Percentiles rank a stretch among this genome's conserved stretches.
phyloP scores from a whole-genome alignment of 2,329 filamentous ascomycete species.

The Ascosphaera aggregata region DNA sequence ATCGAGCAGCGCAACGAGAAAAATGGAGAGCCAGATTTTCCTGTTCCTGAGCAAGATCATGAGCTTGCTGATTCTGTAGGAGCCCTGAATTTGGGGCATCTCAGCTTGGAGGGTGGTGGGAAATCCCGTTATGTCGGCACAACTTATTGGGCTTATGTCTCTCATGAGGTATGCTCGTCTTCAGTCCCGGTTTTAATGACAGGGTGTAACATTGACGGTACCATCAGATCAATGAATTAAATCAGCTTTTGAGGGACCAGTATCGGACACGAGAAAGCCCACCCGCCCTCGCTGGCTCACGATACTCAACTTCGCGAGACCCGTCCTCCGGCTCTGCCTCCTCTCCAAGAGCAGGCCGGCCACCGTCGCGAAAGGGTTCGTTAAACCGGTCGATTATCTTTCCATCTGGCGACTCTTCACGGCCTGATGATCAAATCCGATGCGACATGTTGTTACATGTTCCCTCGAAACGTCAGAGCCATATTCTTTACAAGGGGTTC shows the following conservation, averaged over 20 bases:
- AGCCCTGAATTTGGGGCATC: conserved; percentile 18
- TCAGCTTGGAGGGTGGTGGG: conserved; percentile 21
- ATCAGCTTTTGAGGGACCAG: conserved; percentile 20
- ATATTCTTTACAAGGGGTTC: conserved; percentile 23
- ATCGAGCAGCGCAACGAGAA: not conserved
- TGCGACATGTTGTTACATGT: conserved; percentile 19
- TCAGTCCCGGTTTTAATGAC: not conserved
- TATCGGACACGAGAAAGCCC: conserved; percentile 10
- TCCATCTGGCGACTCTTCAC: conserved; percentile 15
- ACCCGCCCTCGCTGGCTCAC: not conserved
- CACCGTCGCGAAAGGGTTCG: conserved; percentile 9
- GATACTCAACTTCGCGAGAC: not conserved
- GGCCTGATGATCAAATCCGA: conserved; percentile 13
- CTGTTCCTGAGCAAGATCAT: conserved; percentile 18
- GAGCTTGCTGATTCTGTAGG: conserved; percentile 20
- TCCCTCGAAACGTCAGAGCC: conserved; percentile 21
- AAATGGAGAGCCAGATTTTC: conserved; percentile 13
- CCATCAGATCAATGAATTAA: conserved; percentile 19
- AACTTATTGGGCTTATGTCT: conserved; percentile 23
- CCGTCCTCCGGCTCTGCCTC: not conserved
- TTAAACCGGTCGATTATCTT: conserved; percentile 17
- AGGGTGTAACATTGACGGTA: conserved; percentile 4
- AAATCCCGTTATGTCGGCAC: conserved; percentile 19
- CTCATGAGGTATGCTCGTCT: conserved; percentile 14
- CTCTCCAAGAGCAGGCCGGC: not conserved